A percentile compares a stretch with the other conserved stretches of the same genome.
These are phyloP conservation scores for Didymella pomorum DNA, from an alignment of 2,329 filamentous ascomycete genomes.

Conservation along the genomic window DNA sequence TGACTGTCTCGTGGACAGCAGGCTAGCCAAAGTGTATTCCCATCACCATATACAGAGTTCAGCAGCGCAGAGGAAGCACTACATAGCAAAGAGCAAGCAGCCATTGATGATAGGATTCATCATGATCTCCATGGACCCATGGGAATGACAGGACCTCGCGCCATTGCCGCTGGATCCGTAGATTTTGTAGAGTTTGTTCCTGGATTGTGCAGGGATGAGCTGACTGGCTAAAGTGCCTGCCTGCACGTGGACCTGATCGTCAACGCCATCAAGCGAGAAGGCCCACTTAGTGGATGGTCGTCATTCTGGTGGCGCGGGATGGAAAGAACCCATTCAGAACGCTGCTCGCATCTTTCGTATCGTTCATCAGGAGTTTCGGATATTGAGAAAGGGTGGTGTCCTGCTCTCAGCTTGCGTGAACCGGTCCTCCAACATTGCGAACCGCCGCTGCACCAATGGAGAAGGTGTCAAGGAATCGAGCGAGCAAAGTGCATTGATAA, in stretches of 20 bases:
- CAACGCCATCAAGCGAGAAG: conserved; percentile 28
- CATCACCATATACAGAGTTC: background rate
- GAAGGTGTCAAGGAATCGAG: conserved; percentile 8
- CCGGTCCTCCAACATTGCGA: conserved; percentile 5
- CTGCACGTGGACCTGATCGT: conserved; percentile 34
- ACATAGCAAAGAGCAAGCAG: background rate
- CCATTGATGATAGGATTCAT: background rate
- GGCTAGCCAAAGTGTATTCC: background rate
- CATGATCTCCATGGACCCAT: background rate
- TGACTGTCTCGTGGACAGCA: background rate
- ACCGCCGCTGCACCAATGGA: conserved; percentile 9
- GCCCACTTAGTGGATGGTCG: conserved; percentile 21
- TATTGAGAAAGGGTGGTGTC: conserved; percentile 4
- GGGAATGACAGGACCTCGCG: conserved; percentile 4
- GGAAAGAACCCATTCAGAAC: background rate
- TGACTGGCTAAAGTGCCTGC: conserved; percentile 31
- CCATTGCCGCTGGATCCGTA: conserved; percentile 30
- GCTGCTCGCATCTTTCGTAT: conserved; percentile 6
- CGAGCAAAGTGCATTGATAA: background rate
- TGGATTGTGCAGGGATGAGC: conserved; percentile 21
- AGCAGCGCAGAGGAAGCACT: background rate
- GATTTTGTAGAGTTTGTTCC: conserved; percentile 22
- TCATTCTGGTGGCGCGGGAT: conserved; percentile 20
- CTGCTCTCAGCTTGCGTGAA: background rate
- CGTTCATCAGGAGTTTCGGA: background rate